Base-by-base conservation (phyloP, 2,329 filamentous ascomycete genomes). In the Talaromyces sp. region DNA sequence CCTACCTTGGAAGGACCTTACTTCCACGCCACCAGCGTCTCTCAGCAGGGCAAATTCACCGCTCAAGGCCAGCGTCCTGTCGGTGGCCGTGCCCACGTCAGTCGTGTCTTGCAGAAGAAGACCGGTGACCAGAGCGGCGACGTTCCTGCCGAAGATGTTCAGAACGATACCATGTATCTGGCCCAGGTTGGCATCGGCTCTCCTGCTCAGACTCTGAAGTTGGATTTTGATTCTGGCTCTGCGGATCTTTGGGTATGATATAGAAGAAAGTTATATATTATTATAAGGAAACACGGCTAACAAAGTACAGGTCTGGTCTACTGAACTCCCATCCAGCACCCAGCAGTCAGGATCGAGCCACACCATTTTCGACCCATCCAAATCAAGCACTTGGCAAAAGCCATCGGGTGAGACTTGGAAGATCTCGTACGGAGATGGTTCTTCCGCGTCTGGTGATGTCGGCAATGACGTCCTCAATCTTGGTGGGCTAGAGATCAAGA, bases 221-320 rank as follows among this genome's bases (percentile, higher is more conserved):
- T 90, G 14, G 83, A 89, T 67, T 89, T 90, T 63, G 88, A 91
- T 70, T 89, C 87, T 43, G 87, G 87, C 21, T 88, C 85, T 11
- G 81, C 86, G 21, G 88, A 90, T 75, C 78, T 88, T 24, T 90
- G 86, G 88, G 83, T 85, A 75, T 65, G 78, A 63, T 56, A n/a
- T 29, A 24, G 7, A 38, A 4, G 14, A 38, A 5, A n/a, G 6
- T 8, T 38, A n/a, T 38, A 35, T 35, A 14, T 14, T 35, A 14
- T 14, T 35, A 2, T 5, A 5, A 35, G 29, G n/a, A 26, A 21
- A 24, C 32, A 43, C 14, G 31, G 35, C 29, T 62, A 21, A 60
- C 41, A 35, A 10, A 26, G 3, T 38, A n/a, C 38, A 84, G 83
- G 74, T 85, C 58, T 84, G 82, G 74, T 86, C 83, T 12, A 82